phyloP scores from a whole-genome alignment of 306 rosid species.

The Adenanthera pavonina region DNA sequence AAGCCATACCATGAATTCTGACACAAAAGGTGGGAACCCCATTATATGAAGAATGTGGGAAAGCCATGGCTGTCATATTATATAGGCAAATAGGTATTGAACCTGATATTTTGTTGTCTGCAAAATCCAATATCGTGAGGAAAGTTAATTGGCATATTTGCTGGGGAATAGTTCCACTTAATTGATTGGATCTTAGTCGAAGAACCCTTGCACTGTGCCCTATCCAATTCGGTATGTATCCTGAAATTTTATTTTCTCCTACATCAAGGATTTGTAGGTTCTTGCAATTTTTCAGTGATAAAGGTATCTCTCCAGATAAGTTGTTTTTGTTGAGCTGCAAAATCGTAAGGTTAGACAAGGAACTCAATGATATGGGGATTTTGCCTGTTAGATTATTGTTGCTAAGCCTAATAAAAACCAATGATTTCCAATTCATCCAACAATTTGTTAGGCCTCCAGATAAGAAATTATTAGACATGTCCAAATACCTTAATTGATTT shows the following conservation, averaged over 20 bases:
- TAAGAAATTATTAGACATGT: background rate
- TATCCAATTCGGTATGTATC: conserved; percentile 11
- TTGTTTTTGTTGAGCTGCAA: background rate
- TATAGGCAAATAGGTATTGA: conserved; percentile 29
- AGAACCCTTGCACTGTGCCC: background rate
- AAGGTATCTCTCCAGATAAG: background rate
- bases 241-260: background rate
- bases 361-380: background rate
- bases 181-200: background rate
- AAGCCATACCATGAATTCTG: background rate
- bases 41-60: background rate
- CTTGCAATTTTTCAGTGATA: background rate
- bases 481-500: background rate
- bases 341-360: background rate
- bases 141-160: background rate
- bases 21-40: background rate
- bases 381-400: background rate
- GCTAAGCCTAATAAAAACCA: background rate
- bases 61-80: conserved; percentile 2
- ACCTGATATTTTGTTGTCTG: conserved; percentile 16
- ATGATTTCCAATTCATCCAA: background rate
- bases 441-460: background rate
- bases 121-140: background rate
- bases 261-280: background rate
- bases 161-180: background rate